These are phyloP conservation scores for Aspergillus costaricaensis DNA, from an alignment of 2,329 filamentous ascomycete genomes.

Conservation along the genomic window DNA sequence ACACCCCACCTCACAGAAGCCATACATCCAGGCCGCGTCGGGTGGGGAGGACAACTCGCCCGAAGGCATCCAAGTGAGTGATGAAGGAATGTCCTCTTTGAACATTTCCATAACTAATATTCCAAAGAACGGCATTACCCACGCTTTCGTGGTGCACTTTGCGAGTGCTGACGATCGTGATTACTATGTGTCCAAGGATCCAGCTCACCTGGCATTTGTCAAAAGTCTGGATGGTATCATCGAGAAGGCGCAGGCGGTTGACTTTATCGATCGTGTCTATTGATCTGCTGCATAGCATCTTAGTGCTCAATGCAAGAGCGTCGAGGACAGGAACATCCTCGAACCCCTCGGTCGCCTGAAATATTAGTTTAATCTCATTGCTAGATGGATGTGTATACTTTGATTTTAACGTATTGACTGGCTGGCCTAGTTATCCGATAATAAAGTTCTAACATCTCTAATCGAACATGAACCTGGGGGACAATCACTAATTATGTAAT, in stretches of 20 bases:
- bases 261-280: constrained; percentile 25
- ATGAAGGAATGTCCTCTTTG: neutral
- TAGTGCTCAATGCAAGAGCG: no score
- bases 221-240: constrained; percentile 39
- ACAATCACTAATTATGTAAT: no score
- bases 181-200: constrained; percentile 69
- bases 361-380: no score
- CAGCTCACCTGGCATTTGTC: constrained; percentile 63
- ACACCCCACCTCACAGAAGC: constrained; percentile 58
- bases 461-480: accelerated
- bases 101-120: neutral
- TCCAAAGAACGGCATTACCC: constrained; percentile 62
- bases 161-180: constrained; percentile 63
- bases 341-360: no score
- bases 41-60: constrained; percentile 65
- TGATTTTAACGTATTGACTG: no score
- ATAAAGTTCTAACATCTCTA: no score
- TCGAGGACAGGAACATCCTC: no score
- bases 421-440: no score
- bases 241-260: constrained; percentile 40
- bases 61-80: constrained; percentile 60
- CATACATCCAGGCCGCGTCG: constrained; percentile 61
- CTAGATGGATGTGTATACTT: no score
- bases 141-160: constrained; percentile 71
- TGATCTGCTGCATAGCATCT: neutral